Base-by-base conservation (phyloP, 2,329 filamentous ascomycete species). In the Fusarium torulosum region DNA sequence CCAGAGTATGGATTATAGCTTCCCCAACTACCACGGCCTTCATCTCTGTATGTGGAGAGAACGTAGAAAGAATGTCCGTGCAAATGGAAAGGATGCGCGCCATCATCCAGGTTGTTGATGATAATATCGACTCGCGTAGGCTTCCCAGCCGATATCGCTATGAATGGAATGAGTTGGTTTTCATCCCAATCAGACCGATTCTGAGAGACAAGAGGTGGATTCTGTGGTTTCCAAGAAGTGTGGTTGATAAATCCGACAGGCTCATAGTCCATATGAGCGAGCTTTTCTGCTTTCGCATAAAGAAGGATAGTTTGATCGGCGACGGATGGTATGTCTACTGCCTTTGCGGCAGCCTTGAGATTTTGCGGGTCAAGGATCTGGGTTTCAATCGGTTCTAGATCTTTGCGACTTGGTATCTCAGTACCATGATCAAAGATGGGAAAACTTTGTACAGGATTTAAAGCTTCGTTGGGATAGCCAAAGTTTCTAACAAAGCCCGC, bases 221-320 rank as follows among this genome's bases (percentile, higher is more conserved):
- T 9, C 20, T 61, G 47, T 7, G 46, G 56, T 6, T 45, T n/a
- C 59, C 59, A 61, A 7, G 59, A 61, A 2, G 56, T 61, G 25
- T 61, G 59, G 2, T 61, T 61, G 2, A 61, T 27, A 6, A 61
- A 61, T 3, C 46, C 49, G 6, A 61, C 59, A 9, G 59, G 59
- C 6, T 52, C 35, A 13, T 61, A 61, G 13, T 61, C 23, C 17
- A 61, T n/a, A 11, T 61, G 59, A 4, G 59, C 41, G 3, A 61
- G 56, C 19, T 46, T 61, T 3, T 61, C 59, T 1, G 21, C 9
- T 1, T 61, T 61, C 0, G 19, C 21, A 15, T 61, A 61, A 1
- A 61, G n/a, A 6, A 61, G 11, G 2, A 61, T 41, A 9, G 56
- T 54, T 1, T 54, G 46, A 4, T 61, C 41, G 15, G 35, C 58